Evolutionary conservation across 306 rosid genomes (phyloP), one percentile per base, ranked within the genome.

Genomic region (Hippophae gyantsensis): DNA sequence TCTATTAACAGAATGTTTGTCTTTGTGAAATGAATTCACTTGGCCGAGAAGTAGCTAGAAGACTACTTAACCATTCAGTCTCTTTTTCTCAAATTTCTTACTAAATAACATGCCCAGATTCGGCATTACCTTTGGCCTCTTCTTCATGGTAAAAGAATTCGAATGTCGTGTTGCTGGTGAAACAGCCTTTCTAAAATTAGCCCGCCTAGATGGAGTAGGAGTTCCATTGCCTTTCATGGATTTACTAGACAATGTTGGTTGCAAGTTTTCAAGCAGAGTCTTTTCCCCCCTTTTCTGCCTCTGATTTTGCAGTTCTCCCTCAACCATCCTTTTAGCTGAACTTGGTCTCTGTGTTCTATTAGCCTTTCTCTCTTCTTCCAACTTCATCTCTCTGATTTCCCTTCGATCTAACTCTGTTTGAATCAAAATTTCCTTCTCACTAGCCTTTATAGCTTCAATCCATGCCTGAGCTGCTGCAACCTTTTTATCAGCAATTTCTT

Each of bases 391-490:
- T 18, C 76, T 76, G 13, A 81, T 72, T 74, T 85, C 84, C 61
- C 76, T 80, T 55, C 74, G 63, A 59, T 72, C 75, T 12, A 83
- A 49, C 57, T 83, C 83, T 45, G 70, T 63, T 74, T 73, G 72
- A 60, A 74, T 60, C 67, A 78, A 54, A 60, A 76, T 79, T 68
- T 89, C 97, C 78, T 72, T 76, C 82, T 89, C 92, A 60, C 89
- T 86, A 8, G 95, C 97, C 68, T 76, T 83, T 45, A 89, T 68
- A 68, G 92, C 97, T 74, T 79, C 89, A 63, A 81, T 78, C 97
- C 87, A 89, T 52, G 90, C 95, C 64, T 78, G 73, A 8, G 92
- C 79, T 47, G 89, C 97, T 51, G 81, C 92, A 42, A 89, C 90
- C 74, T 89, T 89, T 27, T 76, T 81, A 52, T 79, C 85, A 10